Conservation (phyloP, 1,139 yeast genomes). For the Wickerhamomyces sp. region DNA sequence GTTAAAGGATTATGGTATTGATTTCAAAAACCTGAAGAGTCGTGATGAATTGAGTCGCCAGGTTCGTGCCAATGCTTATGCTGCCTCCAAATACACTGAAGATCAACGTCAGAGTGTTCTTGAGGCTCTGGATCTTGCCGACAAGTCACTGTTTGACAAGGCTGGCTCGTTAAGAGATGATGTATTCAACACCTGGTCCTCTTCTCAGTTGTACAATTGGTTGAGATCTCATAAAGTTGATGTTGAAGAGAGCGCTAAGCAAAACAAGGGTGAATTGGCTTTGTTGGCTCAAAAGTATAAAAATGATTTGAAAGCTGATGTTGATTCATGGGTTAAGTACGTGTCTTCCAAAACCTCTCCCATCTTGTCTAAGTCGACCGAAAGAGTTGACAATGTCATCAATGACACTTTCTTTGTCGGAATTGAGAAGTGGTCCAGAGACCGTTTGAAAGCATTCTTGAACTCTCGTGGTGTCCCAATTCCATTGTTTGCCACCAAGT, state of each 20-base stretch:
- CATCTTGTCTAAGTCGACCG: conserved; percentile 26
- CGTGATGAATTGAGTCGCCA: conserved; percentile 38
- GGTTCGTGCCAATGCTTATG: conserved; percentile 38
- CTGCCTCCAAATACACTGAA: conserved; percentile 31
- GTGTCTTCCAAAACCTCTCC: conserved; percentile 30
- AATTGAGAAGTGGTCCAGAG: conserved; percentile 43
- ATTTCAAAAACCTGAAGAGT: conserved; percentile 32
- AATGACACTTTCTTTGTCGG: conserved; percentile 43
- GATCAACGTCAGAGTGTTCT: conserved; percentile 37
- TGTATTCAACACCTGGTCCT: conserved; percentile 44
- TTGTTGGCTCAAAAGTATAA: conserved; percentile 34
- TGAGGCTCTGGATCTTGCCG: conserved; percentile 33
- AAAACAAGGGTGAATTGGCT: conserved; percentile 32
- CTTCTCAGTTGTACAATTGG: conserved; percentile 43
- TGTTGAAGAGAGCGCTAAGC: conserved; percentile 30
- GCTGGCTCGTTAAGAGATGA: conserved; percentile 38
- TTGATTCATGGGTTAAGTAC: conserved; percentile 32
- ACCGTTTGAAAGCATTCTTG: conserved; percentile 45
- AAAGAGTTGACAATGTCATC: conserved; percentile 29
- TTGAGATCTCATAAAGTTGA: conserved; percentile 38
- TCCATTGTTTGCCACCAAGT: conserved; percentile 41
- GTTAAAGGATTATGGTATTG: conserved; percentile 41
- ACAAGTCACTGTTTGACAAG: conserved; percentile 34
- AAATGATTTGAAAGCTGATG: conserved; percentile 31
- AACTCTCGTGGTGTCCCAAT: conserved; percentile 45